Base-by-base conservation (phyloP, 805 yeast species). In the Hanseniaspora valbyensis region DNA sequence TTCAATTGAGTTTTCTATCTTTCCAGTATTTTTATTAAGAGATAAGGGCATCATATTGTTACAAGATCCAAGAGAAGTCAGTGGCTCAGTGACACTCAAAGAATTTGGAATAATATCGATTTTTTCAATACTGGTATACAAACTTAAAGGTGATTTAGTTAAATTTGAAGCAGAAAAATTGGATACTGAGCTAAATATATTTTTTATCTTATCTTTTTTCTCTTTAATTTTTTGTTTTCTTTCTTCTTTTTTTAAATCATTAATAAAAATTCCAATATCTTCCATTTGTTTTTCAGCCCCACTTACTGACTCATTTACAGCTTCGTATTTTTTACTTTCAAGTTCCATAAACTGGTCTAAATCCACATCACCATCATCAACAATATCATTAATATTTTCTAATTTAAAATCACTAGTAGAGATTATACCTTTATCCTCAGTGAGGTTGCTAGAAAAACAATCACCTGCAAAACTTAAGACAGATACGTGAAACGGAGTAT, bases 341-440 rank as follows among this genome's bases (percentile, higher is more conserved):
- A 19, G 9, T 9, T 33, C 22, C 40, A 43, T 34, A 10, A 43
- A 43, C 7, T 18, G n/a, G 24, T 43, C 24, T 5, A 43, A 22
- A 26, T 33, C 36, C 16, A 18, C 33, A 32, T 43, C 48, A 24
- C 33, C n/a, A n/a, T n/a, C n/a, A n/a, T n/a, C n/a, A n/a, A n/a
- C n/a, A n/a, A n/a, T n/a, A n/a, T n/a, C n/a, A n/a, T n/a, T n/a
- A n/a, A n/a, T n/a, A n/a, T n/a, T n/a, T n/a, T n/a, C n/a, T n/a
- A n/a, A n/a, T n/a, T n/a, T n/a, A n/a, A n/a, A n/a, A n/a, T n/a
- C n/a, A n/a, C n/a, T n/a, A n/a, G n/a, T n/a, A n/a, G n/a, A n/a
- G n/a, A n/a, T n/a, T n/a, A n/a, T n/a, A n/a, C n/a, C n/a, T n/a
- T n/a, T n/a, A n/a, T n/a, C n/a, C n/a, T n/a, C n/a, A n/a, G n/a